phyloP scores from a whole-genome alignment of 495 filamentous ascomycete genomes.

The Aspergillus nidulans region DNA sequence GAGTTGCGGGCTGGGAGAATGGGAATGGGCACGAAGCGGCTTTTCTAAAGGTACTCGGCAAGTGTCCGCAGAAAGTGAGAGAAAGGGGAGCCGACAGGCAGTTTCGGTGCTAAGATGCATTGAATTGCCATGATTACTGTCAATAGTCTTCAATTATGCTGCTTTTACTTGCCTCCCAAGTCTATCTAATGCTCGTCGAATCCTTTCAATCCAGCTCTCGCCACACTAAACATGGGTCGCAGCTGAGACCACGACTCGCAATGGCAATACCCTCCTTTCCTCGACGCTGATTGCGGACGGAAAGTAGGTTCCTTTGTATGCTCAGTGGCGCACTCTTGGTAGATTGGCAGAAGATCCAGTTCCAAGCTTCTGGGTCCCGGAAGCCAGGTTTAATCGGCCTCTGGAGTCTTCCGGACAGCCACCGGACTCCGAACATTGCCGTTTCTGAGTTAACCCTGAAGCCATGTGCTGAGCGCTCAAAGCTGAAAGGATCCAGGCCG shows the following conservation, averaged over 20 bases:
- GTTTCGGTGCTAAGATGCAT: background rate
- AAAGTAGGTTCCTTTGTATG: slow-evolving; percentile 5
- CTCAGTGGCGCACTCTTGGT: slow-evolving; percentile 15
- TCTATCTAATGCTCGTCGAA: slow-evolving; percentile 3
- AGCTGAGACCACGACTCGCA: background rate
- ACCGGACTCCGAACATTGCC: slow-evolving; percentile 10
- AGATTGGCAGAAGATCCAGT: slow-evolving; percentile 11
- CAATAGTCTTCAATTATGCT: background rate
- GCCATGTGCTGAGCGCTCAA: background rate
- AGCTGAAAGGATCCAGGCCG: slow-evolving; percentile 8
- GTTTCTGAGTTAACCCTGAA: background rate
- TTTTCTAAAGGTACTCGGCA: slow-evolving; percentile 12
- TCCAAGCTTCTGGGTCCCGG: slow-evolving; percentile 23
- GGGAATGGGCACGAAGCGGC: slow-evolving; percentile 2
- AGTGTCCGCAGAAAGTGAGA: slow-evolving; percentile 1
- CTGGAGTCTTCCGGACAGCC: background rate
- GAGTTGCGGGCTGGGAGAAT: background rate
- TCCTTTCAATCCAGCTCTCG: slow-evolving; percentile 9
- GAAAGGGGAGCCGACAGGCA: slow-evolving; percentile 2
- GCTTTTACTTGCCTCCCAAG: background rate
- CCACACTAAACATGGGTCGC: slow-evolving; percentile 18
- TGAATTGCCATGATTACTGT: background rate
- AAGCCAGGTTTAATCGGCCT: slow-evolving; percentile 10
- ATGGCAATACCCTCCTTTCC: background rate
- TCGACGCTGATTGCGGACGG: slow-evolving; percentile 3